These are phyloP conservation scores for Schwanniomyces yamadae DNA, from an alignment of 805 yeast genomes.

Conservation along the genomic window DNA sequence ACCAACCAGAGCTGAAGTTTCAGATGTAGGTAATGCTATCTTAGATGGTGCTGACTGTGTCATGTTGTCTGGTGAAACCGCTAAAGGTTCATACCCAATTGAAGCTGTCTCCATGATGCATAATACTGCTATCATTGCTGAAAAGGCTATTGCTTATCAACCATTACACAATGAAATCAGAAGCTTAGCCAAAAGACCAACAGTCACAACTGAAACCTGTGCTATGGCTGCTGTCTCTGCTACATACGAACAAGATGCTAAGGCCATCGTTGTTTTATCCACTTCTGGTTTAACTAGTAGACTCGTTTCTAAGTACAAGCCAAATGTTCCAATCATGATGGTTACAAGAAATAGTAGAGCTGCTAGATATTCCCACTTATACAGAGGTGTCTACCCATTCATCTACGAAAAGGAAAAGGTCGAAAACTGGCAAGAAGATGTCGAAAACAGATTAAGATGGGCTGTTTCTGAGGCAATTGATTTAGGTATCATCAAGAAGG, in stretches of 20 bases:
- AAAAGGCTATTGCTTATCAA: constrained; percentile 90
- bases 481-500: constrained; percentile 80
- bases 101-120: constrained; percentile 99
- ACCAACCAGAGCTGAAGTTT: constrained; percentile 99
- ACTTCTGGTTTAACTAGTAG: constrained; percentile 96
- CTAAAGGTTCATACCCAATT: constrained; percentile 97
- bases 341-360: constrained; percentile 92
- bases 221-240: constrained; percentile 97
- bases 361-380: constrained; percentile 93
- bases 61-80: constrained; percentile 99
- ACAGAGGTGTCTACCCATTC: constrained; percentile 98
- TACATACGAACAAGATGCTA: constrained; percentile 92
- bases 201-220: constrained; percentile 92
- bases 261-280: constrained; percentile 94
- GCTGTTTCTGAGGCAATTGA: constrained; percentile 88
- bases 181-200: constrained; percentile 80
- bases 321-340: constrained; percentile 95
- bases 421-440: constrained; percentile 94
- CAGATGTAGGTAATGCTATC: constrained; percentile 98
- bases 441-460: constrained; percentile 89
- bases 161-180: constrained; percentile 85
- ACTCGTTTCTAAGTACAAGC: constrained; percentile 96
- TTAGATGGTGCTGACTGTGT: constrained; percentile 99
- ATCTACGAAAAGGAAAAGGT: constrained; percentile 64
- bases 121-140: constrained; percentile 94